Evolutionary conservation across 768 basidiomycete genomes (phyloP).

Genomic region (Dioszegia hungarica): DNA sequence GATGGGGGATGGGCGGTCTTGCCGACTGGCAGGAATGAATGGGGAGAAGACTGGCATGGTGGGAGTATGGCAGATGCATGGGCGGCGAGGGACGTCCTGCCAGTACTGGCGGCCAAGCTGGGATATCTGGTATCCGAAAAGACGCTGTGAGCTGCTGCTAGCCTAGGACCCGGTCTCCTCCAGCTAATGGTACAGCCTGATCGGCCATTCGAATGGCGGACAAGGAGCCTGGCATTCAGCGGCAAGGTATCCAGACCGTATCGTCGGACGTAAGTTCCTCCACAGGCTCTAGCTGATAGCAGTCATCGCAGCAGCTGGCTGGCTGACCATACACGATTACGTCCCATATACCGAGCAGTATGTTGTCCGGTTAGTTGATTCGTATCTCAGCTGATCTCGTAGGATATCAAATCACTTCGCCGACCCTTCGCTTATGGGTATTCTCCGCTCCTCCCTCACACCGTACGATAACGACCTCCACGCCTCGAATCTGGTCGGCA

Average conservation of each 20-base stretch:
- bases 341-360: constrained; percentile 67
- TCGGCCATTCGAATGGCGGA: constrained; percentile 91
- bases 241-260: constrained; percentile 69
- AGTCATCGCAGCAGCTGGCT: constrained; percentile 75
- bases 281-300: not conserved
- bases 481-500: constrained; percentile 68
- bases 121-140: constrained; percentile 50
- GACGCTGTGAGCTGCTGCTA: constrained; percentile 24
- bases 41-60: constrained; percentile 94
- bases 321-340: constrained; percentile 83
- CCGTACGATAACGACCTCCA: constrained; percentile 86
- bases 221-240: constrained; percentile 82
- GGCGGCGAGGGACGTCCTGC: constrained; percentile 59
- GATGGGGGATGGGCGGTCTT: constrained; percentile 67
- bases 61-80: constrained; percentile 70
- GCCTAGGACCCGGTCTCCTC: constrained; percentile 52
- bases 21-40: constrained; percentile 77
- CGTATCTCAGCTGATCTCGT: not conserved
- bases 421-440: constrained; percentile 66
- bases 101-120: constrained; percentile 50
- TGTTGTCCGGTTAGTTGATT: constrained; percentile 42
- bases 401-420: constrained; percentile 57
- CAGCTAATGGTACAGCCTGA: constrained; percentile 56
- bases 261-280: constrained; percentile 15
- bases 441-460: constrained; percentile 69